phyloP scores from a whole-genome alignment of 805 yeast genomes.

The Starmerella powellii region DNA sequence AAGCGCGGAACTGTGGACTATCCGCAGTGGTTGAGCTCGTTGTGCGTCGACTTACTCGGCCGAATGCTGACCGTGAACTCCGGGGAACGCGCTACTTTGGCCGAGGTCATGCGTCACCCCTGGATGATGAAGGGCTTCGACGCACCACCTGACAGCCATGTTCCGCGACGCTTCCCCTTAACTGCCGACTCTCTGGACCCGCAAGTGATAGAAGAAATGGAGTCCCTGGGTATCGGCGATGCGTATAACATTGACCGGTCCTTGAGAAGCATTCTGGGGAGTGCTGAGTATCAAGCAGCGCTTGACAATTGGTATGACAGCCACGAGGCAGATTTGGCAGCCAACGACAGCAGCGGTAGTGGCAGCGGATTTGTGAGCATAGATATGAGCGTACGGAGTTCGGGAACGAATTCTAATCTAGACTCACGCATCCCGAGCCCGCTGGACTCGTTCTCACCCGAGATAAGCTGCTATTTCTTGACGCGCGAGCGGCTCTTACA shows the following conservation, averaged over 20 bases:
- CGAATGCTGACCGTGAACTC: conserved; percentile 92
- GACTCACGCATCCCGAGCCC: conserved; percentile 37
- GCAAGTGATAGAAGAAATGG: conserved; percentile 59
- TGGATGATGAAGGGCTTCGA: conserved; percentile 92
- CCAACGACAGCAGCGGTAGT: not conserved
- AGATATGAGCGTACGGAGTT: too few relatives aligned
- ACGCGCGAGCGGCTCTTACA: conserved; percentile 63
- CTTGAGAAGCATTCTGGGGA: conserved; percentile 45
- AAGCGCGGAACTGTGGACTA: conserved; percentile 86
- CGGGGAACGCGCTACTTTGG: conserved; percentile 58
- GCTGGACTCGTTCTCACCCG: conserved; percentile 75
- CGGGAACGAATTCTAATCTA: too few relatives aligned
- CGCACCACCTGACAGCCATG: conserved; percentile 50
- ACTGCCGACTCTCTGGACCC: conserved; percentile 49
- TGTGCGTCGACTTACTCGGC: conserved; percentile 66
- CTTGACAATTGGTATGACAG: conserved; percentile 45
- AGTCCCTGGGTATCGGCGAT: conserved; percentile 65
- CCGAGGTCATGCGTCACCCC: conserved; percentile 74
- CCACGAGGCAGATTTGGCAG: conserved; percentile 8
- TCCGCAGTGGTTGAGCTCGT: conserved; percentile 67
- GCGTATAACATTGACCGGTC: conserved; percentile 42
- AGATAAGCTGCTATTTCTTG: conserved; percentile 72
- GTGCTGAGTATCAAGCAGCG: conserved; percentile 55
- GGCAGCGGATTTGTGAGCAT: too few relatives aligned
- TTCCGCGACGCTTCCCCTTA: conserved; percentile 72